These are phyloP conservation scores for Aureobasidium subglaciale DNA, from an alignment of 2,329 filamentous ascomycete species.

Conservation along the genomic window DNA sequence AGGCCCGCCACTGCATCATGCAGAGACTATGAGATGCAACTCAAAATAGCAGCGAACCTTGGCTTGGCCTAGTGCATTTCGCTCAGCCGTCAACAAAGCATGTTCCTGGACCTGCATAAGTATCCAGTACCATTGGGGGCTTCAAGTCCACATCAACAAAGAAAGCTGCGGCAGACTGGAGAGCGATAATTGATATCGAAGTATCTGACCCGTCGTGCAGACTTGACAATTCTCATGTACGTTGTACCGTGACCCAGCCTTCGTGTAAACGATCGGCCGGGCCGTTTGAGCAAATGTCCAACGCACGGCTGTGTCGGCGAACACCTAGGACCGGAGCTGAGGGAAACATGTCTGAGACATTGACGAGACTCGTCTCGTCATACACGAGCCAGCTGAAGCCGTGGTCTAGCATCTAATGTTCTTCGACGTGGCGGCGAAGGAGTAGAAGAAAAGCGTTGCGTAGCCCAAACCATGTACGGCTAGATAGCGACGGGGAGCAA, in stretches of 20 bases:
- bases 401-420: background rate
- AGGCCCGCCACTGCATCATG: conserved; percentile 10
- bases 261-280: conserved; percentile 9
- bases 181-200: background rate
- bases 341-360: conserved; percentile 12
- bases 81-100: background rate
- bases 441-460: background rate
- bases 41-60: conserved; percentile 11
- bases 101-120: conserved; percentile 14
- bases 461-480: background rate
- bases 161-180: background rate
- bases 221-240: background rate
- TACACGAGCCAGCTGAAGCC: background rate
- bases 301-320: conserved; percentile 4
- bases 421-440: conserved; percentile 11
- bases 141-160: background rate
- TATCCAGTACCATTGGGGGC: conserved; percentile 7
- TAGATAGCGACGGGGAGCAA: background rate
- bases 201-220: background rate
- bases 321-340: background rate
- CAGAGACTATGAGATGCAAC: conserved; percentile 13
- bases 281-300: conserved; percentile 7
- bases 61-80: conserved; percentile 1
- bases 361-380: conserved; percentile 11
- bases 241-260: conserved; percentile 7